phyloP scores from a whole-genome alignment of 768 basidiomycete genomes.

The Suillus discolor region DNA sequence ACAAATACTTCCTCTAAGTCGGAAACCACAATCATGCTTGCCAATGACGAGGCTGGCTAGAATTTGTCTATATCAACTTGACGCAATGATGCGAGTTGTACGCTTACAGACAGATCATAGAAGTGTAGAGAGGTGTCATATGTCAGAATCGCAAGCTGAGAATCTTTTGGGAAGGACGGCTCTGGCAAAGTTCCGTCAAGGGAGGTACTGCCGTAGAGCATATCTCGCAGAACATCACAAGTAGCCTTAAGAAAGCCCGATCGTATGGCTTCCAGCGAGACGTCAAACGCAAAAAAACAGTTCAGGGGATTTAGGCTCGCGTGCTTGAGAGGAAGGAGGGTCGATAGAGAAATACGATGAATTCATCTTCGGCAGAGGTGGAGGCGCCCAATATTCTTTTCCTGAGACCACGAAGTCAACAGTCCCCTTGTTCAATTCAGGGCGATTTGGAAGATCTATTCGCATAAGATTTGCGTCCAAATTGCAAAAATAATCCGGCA shows the following conservation, averaged over 20 bases:
- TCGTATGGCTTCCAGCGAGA: constrained; percentile 65
- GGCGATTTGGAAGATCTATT: constrained; percentile 78
- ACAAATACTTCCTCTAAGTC: constrained; percentile 94
- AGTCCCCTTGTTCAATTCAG: constrained; percentile 89
- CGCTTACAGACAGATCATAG: constrained; percentile 81
- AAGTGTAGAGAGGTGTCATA: constrained; percentile 85
- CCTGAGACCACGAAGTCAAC: constrained; percentile 82
- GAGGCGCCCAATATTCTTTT: constrained; percentile 82
- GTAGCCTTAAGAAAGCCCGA: constrained; percentile 72
- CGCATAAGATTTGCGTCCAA: constrained; percentile 78
- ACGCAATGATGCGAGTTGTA: constrained; percentile 13
- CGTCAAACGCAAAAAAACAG: constrained; percentile 87
- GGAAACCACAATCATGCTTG: constrained; percentile 76
- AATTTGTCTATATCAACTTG: constrained; percentile 22
- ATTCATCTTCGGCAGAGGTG: constrained; percentile 56
- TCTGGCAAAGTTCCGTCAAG: constrained; percentile 44
- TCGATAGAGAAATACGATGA: constrained; percentile 56
- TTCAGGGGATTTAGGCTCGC: constrained; percentile 65
- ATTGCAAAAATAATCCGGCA: constrained; percentile 80
- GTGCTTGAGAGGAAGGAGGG: constrained; percentile 46
- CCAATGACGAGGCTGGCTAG: constrained; percentile 45
- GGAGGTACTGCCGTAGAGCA: constrained; percentile 61
- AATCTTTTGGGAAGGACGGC: constrained; percentile 54
- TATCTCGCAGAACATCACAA: constrained; percentile 60
- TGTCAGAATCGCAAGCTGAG: constrained; percentile 76